These are phyloP conservation scores for Paecilomyces dactylethromorphus DNA, from an alignment of 2,329 filamentous ascomycete genomes.

Conservation along the genomic window DNA sequence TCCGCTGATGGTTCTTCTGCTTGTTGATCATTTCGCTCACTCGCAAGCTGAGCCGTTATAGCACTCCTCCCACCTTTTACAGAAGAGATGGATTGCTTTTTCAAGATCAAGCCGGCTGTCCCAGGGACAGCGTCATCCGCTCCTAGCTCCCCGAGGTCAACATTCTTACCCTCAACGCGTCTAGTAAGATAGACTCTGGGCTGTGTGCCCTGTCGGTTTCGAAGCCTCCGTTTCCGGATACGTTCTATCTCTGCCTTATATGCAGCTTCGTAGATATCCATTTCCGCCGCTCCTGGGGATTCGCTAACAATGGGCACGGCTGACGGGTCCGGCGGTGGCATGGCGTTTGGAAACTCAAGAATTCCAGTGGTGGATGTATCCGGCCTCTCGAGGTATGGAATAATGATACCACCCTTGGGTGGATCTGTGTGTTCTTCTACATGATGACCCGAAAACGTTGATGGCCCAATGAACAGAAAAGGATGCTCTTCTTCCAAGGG, in stretches of 20 bases:
- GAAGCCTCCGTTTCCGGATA: constrained; percentile 49
- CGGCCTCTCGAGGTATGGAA: constrained; percentile 11
- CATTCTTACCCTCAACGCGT: constrained; percentile 40
- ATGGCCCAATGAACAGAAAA: constrained; percentile 70
- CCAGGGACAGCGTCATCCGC: constrained; percentile 16
- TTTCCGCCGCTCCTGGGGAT: constrained; percentile 76
- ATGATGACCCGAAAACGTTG: constrained; percentile 34
- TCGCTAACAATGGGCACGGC: constrained; percentile 59
- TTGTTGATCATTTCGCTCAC: constrained; percentile 2
- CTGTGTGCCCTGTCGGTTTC: constrained; percentile 31
- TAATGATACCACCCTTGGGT: constrained; percentile 8
- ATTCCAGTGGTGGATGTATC: constrained; percentile 24
- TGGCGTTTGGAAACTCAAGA: constrained; percentile 27
- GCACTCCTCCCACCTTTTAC: constrained; percentile 1
- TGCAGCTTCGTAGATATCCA: constrained; percentile 81
- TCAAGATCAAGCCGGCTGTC: constrained; percentile 4
- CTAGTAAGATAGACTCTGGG: constrained; percentile 55
- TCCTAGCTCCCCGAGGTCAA: constrained; percentile 18
- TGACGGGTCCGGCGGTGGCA: constrained; percentile 24
- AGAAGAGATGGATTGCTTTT: constrained; percentile 1
- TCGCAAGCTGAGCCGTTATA: neutral
- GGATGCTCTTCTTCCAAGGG: constrained; percentile 59
- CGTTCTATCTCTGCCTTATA: constrained; percentile 76
- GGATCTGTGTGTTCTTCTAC: constrained; percentile 9
- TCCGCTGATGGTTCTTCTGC: constrained; percentile 4